These are phyloP conservation scores for Pseudogymnoascus sp. DNA, from an alignment of 2,329 filamentous ascomycete genomes.

Conservation along the genomic window DNA sequence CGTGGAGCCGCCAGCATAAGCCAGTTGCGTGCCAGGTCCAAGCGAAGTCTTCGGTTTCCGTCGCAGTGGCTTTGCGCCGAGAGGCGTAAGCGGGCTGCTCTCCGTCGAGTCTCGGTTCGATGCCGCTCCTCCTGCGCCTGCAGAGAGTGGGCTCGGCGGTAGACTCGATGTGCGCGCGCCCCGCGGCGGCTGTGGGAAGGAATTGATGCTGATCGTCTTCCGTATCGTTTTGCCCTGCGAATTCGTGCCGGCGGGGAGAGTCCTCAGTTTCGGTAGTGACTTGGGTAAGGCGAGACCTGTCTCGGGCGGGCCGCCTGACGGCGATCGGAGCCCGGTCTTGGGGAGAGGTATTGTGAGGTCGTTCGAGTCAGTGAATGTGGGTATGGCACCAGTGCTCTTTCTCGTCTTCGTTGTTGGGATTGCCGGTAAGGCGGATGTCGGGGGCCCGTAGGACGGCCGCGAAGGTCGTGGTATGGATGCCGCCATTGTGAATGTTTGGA, in stretches of 20 bases:
- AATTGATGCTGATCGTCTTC: conserved; percentile 87
- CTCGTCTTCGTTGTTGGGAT: conserved; percentile 67
- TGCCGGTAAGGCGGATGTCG: conserved; percentile 64
- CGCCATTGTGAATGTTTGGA: conserved; percentile 35
- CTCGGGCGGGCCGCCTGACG: conserved; percentile 49
- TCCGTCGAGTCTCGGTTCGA: conserved; percentile 22
- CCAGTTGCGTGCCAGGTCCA: conserved; percentile 28
- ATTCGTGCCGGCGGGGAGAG: conserved; percentile 47
- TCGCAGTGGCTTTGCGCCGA: conserved; percentile 18
- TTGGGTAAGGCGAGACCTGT: conserved; percentile 40
- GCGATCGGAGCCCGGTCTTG: conserved; percentile 51
- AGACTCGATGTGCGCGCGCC: conserved; percentile 52
- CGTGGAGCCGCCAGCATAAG: conserved; percentile 36
- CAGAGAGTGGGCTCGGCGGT: conserved; percentile 54
- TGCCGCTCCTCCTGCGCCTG: conserved; percentile 29
- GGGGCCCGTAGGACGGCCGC: conserved; percentile 61
- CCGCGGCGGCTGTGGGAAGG: conserved; percentile 84
- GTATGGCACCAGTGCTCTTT: conserved; percentile 51
- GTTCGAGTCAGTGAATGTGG: conserved; percentile 28
- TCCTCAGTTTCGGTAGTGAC: conserved; percentile 49
- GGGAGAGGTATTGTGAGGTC: conserved; percentile 30
- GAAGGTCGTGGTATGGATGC: conserved; percentile 51
- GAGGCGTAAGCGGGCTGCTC: conserved; percentile 16
- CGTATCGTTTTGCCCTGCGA: conserved; percentile 63
- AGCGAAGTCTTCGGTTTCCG: conserved; percentile 26